A percentile compares a stretch with the other conserved stretches of the same genome.
Evolutionary conservation across 305 asterid species (phyloP).

Genomic region (Andrographis paniculata): DNA sequence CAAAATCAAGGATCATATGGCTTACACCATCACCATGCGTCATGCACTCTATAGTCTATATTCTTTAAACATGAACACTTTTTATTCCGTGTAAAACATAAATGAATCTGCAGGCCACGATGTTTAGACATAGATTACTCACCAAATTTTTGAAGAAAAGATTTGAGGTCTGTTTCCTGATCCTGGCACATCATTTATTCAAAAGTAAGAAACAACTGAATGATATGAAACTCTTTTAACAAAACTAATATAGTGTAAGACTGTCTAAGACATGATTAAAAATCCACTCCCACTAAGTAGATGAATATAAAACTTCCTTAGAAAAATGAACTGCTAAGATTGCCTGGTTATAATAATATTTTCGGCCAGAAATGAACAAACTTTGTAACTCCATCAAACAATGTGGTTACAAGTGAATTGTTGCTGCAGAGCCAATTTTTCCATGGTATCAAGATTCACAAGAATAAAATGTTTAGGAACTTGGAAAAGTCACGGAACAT

Average conservation of each 20-base stretch:
- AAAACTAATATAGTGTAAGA: constrained; percentile 1
- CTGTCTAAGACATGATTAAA: background rate
- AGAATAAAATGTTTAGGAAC: constrained; percentile 2
- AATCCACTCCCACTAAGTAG: constrained; percentile 4
- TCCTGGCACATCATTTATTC: constrained; percentile 51
- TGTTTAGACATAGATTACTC: constrained; percentile 26
- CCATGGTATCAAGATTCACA: constrained; percentile 1
- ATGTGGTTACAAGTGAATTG: constrained; percentile 3
- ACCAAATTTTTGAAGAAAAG: constrained; percentile 74
- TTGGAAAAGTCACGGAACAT: constrained; percentile 6
- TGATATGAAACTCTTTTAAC: constrained; percentile 8
- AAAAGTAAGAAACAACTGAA: constrained; percentile 25
- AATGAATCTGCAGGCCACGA: constrained; percentile 10
- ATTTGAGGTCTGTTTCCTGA: constrained; percentile 42
- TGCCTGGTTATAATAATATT: constrained; percentile 1
- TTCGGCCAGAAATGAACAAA: background rate
- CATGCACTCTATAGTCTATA: constrained; percentile 7
- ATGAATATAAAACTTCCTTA: constrained; percentile 8
- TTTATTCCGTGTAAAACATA: constrained; percentile 4
- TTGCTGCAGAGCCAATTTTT: constrained; percentile 2
- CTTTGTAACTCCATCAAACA: constrained; percentile 4
- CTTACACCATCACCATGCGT: too few relatives aligned
- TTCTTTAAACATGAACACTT: background rate
- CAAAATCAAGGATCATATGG: constrained; percentile 10
- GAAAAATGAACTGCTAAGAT: constrained; percentile 2